Evolutionary conservation across 2,329 filamentous ascomycete species (phyloP).

Genomic region (Pestalotiopsis sp.): DNA sequence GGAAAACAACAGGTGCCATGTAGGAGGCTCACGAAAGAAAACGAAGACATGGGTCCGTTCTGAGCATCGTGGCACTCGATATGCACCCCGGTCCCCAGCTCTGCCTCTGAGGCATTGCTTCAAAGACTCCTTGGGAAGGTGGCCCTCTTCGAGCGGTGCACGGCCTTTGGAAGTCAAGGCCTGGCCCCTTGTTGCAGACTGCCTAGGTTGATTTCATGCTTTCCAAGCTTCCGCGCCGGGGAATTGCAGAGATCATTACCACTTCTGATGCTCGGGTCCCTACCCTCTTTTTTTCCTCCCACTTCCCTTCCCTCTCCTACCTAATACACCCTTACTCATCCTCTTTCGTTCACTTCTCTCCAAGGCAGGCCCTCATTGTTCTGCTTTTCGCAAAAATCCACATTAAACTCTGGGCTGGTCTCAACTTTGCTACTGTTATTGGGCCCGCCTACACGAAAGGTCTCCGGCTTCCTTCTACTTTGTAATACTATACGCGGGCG

Average conservation of each 20-base stretch:
- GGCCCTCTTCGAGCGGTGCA: constrained; percentile 1
- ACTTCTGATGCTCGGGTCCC: constrained; percentile 22
- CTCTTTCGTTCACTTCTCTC: constrained; percentile 18
- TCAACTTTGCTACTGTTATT: constrained; percentile 21
- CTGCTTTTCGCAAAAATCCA: constrained; percentile 21
- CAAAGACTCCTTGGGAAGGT: constrained; percentile 8
- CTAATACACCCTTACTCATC: constrained; percentile 17
- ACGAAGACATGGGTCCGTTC: background rate
- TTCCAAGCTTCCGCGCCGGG: constrained; percentile 15
- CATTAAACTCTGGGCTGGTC: constrained; percentile 20
- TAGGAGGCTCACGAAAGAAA: background rate
- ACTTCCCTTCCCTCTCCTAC: constrained; percentile 17
- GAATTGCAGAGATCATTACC: constrained; percentile 17
- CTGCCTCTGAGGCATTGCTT: background rate
- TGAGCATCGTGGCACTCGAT: background rate
- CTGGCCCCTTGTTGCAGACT: constrained; percentile 23
- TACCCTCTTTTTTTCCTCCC: constrained; percentile 22
- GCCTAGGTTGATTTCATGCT: constrained; percentile 21
- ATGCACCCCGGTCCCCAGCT: background rate
- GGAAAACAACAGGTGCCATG: background rate
- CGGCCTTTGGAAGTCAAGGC: constrained; percentile 16
- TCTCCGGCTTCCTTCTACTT: background rate
- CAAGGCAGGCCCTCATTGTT: constrained; percentile 31
- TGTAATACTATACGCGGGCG: constrained; percentile 8
- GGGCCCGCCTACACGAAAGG: background rate